Percentiles rank a stretch among this genome's conserved stretches.
Conservation (phyloP, 306 rosid genomes). For the Gynostemma pentaphyllum region DNA sequence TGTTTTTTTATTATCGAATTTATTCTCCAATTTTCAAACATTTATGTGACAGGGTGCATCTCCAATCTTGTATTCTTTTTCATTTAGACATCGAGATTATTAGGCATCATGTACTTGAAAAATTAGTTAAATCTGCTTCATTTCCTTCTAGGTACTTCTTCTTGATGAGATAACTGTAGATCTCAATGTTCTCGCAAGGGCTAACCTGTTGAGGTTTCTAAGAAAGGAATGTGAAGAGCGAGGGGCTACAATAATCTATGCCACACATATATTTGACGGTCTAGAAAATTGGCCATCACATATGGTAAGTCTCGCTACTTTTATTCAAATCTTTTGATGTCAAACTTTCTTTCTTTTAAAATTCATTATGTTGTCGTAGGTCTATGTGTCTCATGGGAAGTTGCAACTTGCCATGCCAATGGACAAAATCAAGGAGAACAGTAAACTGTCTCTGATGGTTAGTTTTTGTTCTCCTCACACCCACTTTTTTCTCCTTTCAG, state of each 20-base stretch:
- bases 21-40: too few relatives aligned
- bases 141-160: conserved; percentile 65
- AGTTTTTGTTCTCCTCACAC: too few relatives aligned
- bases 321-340: conserved; percentile 7
- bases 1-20: too few relatives aligned
- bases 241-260: conserved; percentile 84
- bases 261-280: conserved; percentile 93
- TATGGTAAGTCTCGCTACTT: conserved; percentile 33
- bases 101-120: not conserved
- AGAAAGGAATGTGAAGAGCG: conserved; percentile 82
- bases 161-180: conserved; percentile 98
- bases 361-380: conserved; percentile 19
- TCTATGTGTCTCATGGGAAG: conserved; percentile 76
- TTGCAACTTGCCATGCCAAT: conserved; percentile 68
- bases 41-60: not conserved
- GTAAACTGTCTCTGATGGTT: conserved; percentile 85
- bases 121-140: not conserved
- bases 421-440: conserved; percentile 63
- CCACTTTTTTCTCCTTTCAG: too few relatives aligned
- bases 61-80: not conserved
- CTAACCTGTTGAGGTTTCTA: conserved; percentile 69
- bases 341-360: not conserved
- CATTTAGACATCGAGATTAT: not conserved
- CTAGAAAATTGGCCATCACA: conserved; percentile 88
- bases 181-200: conserved; percentile 94